Evolutionary conservation across 169 alveolate genomes (phyloP).

Genomic region (Cryptosporidium xiaoi): DNA sequence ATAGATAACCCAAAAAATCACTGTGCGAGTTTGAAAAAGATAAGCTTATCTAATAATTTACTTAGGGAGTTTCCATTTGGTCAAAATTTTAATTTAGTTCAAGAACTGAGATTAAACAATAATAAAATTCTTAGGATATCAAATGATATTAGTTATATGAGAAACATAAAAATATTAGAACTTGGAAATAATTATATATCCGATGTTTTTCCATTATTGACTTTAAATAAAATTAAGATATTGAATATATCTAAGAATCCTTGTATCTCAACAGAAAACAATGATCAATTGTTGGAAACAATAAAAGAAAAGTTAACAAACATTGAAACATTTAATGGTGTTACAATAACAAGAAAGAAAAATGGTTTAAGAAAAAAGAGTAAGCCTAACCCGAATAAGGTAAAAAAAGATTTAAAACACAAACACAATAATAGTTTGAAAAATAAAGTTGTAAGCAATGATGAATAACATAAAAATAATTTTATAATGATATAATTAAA

Average conservation of each 20-base stretch:
- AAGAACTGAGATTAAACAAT: slow-evolving; percentile 48
- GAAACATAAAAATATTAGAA: slow-evolving; percentile 52
- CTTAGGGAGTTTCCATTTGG: slow-evolving; percentile 52
- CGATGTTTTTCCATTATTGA: slow-evolving; percentile 10
- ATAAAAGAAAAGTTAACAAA: not conserved
- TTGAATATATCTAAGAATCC: slow-evolving; percentile 59
- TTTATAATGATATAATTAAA: not conserved
- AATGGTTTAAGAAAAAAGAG: not conserved
- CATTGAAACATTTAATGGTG: slow-evolving; percentile 26
- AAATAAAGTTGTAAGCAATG: not conserved
- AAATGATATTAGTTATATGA: slow-evolving; percentile 40
- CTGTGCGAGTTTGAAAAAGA: slow-evolving; percentile 25
- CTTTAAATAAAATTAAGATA: slow-evolving; percentile 7
- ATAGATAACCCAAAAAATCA: slow-evolving; percentile 40
- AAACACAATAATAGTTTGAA: not conserved
- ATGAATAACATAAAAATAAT: not conserved
- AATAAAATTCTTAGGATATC: slow-evolving; percentile 29
- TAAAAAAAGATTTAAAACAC: not conserved
- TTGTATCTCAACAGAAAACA: slow-evolving; percentile 4
- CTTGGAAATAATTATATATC: slow-evolving; percentile 58
- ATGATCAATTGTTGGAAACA: not conserved
- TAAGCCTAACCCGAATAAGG: not conserved
- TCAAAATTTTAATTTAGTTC: slow-evolving; percentile 43
- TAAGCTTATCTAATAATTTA: slow-evolving; percentile 47
- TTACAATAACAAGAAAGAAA: slow-evolving; percentile 4